Base-by-base conservation (phyloP, 495 filamentous ascomycete species). In the Saxophila tyrrhenica region DNA sequence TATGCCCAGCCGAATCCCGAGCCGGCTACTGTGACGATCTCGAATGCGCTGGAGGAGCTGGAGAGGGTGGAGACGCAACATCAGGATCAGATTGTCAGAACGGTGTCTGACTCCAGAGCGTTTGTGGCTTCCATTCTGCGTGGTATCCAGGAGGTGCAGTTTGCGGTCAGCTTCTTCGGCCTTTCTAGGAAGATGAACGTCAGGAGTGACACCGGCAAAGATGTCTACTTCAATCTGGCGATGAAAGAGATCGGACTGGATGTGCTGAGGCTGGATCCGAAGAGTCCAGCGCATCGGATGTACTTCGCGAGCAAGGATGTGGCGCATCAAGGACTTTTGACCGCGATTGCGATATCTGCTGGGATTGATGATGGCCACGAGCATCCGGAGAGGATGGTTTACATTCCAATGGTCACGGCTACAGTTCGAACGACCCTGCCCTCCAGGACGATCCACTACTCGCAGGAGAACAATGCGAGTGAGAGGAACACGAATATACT, bases 201-300 rank as follows among this genome's bases (percentile, higher is more conserved):
- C 11, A 69, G 86, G 45, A 79, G 82, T 57, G 70, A 82, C 22
- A 72, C 76, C n/a, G 83, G 80, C 17, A 71, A 74, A 20, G 82
- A 87, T 1, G 69, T 95, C 1, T 83, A 84, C 48, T 69, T 97
- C 52, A 94, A 91, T 58, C 77, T 89, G 15, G 86, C 91, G 1
- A 94, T 95, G 75, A 95, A 97, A 64, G 92, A 99, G 67, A 77
- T 99, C 25, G 89, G 90, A 50, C 78, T 97, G 61, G 92, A 99
- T 62, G 72, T 97, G 29, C 85, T 97, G 66, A 82, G 92, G 16
- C 81, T 99, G 54, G 94, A 99, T 65, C 86, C 86, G 24, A 91
- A 86, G 61, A 94, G 87, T 38, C 89, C 92, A 0, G 91, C 89
- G 2, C 92, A 99, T 77, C 84, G 90, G 50, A 99, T 99, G 92